Base-by-base conservation (phyloP, 163 green algal genomes). In the Scenedesmus sp. region DNA sequence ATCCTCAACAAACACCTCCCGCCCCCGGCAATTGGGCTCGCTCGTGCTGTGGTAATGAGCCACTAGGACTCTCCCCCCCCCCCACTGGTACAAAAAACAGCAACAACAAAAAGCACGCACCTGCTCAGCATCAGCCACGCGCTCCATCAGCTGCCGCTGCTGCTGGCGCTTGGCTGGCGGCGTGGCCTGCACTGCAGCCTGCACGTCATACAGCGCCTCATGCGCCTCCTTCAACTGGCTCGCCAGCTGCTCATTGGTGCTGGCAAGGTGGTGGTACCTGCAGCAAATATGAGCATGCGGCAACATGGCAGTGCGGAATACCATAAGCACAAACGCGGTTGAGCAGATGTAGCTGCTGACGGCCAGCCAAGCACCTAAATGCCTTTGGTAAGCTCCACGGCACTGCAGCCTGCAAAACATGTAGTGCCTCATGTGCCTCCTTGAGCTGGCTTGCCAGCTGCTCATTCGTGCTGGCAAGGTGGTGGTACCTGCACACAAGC, bases 391-490 rank as follows among this genome's bases (percentile, higher is more conserved):
- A 46, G 34, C 34, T 46, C 34, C 34, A 46, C 34, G 34, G 81
- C 64, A 88, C 66, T 10, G 77, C 34, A 0, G 81, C 64, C 64
- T 92, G 88, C 23, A 92, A 46, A 20, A 89, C 88, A 55, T 86
- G 89, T 23, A 92, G 66, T 1, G 82, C 59, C 81, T 92, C 88
- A 77, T 92, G 88, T 2, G 88, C 88, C 66, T 92, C 88, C 62
- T 84, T 83, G 18, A 92, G 81, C 77, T 88, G 64, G 1, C 46
- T 18, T 56, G 88, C 81, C n/a, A 92, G 88, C 46, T 83, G 79
- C 46, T 92, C 81, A 60, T 92, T 92, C 2, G 60, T 54, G 20
- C n/a, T 60, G 26, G 64, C 16, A 8, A 92, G 81, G 20, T 81
- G 57, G 9, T 60, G 77, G 56, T 92, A 92, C 62, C 88, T 92